Base-by-base conservation (phyloP, 148 eudicot genomes). In the Vaccinium macrocarpon region DNA sequence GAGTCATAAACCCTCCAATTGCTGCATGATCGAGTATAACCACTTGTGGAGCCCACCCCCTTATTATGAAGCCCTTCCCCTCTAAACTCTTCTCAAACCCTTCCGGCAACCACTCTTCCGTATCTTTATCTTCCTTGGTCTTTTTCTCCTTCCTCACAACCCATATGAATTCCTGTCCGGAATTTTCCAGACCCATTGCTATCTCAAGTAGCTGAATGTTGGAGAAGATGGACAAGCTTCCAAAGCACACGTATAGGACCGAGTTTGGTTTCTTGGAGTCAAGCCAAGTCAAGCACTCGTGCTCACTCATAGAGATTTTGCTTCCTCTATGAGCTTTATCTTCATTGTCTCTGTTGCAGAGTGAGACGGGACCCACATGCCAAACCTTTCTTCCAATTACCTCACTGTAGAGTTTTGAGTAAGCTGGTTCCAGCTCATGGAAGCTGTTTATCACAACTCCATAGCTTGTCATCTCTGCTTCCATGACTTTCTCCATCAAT, bases 1-100 rank as follows among this genome's bases (percentile, higher is more conserved):
- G 84, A 27, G 87, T 85, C 84, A 85, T 73, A 27, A 85, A 85
- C 27, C 76, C 87, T 62, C 87, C 78, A 3, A 79, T 15, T 38
- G 87, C 76, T 64, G 38, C 66, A 11, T 85, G 82, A 10, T 85
- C 84, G 16, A 85, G 57, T 19, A 81, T 85, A 10, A 86, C 27
- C 48, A 82, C 61, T 56, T 86, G 87, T 2, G 84, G 87, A 0
- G 82, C 85, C 87, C 87, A 86, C 38, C 87, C 87, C 74, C 78
- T 64, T 77, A 86, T 82, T 49, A 86, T 82, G 2, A 82, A 75
- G 18, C 84, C 87, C 53, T 68, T 82, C 5, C 78, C 82, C 21
- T 82, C 53, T n/a, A 66, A 62, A 56, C 71, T 82, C 62, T 56
- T 27, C 77, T 86, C 84, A 32, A 82, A 86, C 6, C 61, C 87